These are phyloP conservation scores for Metarhizium robertsii DNA, from an alignment of 2,329 filamentous ascomycete genomes.

Conservation along the genomic window DNA sequence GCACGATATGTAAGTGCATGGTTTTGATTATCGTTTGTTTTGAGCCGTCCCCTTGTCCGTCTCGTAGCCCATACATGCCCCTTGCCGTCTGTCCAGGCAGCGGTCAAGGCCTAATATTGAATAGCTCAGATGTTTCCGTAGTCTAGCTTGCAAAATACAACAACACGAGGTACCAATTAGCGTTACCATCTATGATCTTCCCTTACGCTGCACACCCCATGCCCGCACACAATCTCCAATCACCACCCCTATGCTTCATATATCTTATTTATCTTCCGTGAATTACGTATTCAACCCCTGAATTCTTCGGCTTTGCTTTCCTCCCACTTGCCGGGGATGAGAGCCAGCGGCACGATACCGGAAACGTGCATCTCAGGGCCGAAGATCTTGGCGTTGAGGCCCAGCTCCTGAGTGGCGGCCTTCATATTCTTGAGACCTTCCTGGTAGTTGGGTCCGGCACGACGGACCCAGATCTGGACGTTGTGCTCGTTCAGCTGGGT, in stretches of 20 bases:
- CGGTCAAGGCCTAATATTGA: neutral
- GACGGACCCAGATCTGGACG: conserved; percentile 90
- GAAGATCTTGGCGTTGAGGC: conserved; percentile 59
- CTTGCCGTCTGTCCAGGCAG: conserved; percentile 3
- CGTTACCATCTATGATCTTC: conserved; percentile 10
- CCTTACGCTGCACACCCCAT: neutral
- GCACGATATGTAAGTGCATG: neutral
- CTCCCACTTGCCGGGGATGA: conserved; percentile 57
- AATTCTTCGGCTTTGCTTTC: conserved; percentile 54
- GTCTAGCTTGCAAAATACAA: conserved; percentile 23
- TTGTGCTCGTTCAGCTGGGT: conserved; percentile 88
- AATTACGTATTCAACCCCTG: conserved; percentile 33
- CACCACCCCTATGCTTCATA: neutral
- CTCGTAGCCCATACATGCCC: conserved; percentile 4
- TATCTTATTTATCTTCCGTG: neutral
- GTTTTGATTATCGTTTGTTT: neutral
- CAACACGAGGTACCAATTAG: conserved; percentile 15
- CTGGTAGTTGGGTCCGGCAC: conserved; percentile 93
- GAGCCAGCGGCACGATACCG: conserved; percentile 89
- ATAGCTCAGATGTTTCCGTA: conserved; percentile 9
- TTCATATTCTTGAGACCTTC: conserved; percentile 99
- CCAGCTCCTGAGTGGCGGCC: conserved; percentile 85
- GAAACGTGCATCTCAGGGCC: conserved; percentile 88
- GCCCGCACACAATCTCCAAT: neutral
- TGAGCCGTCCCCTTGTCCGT: neutral